phyloP scores from a whole-genome alignment of 768 basidiomycete genomes.

The Hypsizygus marmoreus region DNA sequence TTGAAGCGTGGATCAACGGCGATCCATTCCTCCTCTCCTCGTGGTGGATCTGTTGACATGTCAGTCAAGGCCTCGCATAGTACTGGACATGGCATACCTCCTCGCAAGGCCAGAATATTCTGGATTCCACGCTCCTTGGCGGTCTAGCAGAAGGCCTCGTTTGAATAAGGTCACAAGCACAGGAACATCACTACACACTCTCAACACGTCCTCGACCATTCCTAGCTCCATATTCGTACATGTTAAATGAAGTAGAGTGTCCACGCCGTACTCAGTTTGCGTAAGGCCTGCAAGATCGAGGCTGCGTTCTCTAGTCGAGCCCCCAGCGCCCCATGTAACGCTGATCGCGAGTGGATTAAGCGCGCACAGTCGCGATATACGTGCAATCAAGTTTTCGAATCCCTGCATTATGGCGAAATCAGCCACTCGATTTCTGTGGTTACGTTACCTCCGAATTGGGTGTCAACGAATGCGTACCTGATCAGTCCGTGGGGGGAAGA shows the following conservation, averaged over 20 bases:
- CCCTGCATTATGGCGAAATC: slow-evolving; percentile 51
- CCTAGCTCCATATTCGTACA: slow-evolving; percentile 96
- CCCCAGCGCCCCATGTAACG: slow-evolving; percentile 98
- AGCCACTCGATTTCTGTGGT: background rate
- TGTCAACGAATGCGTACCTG: slow-evolving; percentile 64
- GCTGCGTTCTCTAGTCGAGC: slow-evolving; percentile 84
- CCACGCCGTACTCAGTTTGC: slow-evolving; percentile 72
- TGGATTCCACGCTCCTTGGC: slow-evolving; percentile 83
- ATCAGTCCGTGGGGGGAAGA: slow-evolving; percentile 95
- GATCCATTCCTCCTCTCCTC: slow-evolving; percentile 93
- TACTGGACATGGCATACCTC: slow-evolving; percentile 53
- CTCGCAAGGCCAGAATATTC: slow-evolving; percentile 90
- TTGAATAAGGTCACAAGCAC: slow-evolving; percentile 11
- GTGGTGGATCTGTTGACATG: slow-evolving; percentile 72
- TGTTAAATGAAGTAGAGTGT: slow-evolving; percentile 92
- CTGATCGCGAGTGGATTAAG: slow-evolving; percentile 84
- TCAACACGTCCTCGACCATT: slow-evolving; percentile 82
- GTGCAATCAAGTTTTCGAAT: slow-evolving; percentile 86
- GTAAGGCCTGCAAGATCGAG: slow-evolving; percentile 83
- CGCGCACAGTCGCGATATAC: slow-evolving; percentile 79
- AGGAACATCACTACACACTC: slow-evolving; percentile 46
- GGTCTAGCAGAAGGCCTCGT: slow-evolving; percentile 40
- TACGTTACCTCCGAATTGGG: background rate
- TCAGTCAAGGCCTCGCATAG: background rate
- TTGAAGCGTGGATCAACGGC: slow-evolving; percentile 82